Evolutionary conservation across 805 yeast species (phyloP), one percentile per base, ranked within the genome.

Genomic region (Blastobotrys attinorum): DNA sequence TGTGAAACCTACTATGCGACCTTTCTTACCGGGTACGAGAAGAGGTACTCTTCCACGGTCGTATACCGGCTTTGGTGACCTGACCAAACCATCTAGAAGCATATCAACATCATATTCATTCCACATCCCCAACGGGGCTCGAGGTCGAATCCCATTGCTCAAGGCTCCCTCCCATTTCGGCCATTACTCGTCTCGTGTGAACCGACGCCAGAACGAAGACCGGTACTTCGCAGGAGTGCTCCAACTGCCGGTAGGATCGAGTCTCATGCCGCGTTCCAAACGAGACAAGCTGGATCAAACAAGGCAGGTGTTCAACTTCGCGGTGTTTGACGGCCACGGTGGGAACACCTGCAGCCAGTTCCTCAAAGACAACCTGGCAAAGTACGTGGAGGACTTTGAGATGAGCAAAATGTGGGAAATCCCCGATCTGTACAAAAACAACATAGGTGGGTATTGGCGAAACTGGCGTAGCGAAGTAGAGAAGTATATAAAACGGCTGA

Each of bases 301-400:
- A 3, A 57, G 62, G 22, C 58, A 65, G 40, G 77, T 80, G 16
- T 83, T 90, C 64, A 77, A 76, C 51, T 79, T 85, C 55, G 76
- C 77, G 37, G 73, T 92, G 1, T 88, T 84, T 61, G 98, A 92
- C 64, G 98, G 98, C 7, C 98, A 92, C 64, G 98, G 97, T 5
- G 95, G 96, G 18, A 71, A 70, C 20, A 79, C 80, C 43, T 85
- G 95, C 54, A 72, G 88, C 37, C 71, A 67, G 20, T 83, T 73
- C 55, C 66, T 89, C 10, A 64, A 71, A 17, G 62, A 69, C 2
- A 67, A 77, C 43, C 67, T 92, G 23, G 78, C 71, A 44, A 59
- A 57, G 51, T 70, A 61, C 54, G 75, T 75, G 58, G 95, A 78
- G 50, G 54, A 49, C 31, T 58, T 59, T 23, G 63, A 66, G 39